These are phyloP conservation scores for Firmiana major DNA, from an alignment of 345 rosid species.

Conservation along the genomic window DNA sequence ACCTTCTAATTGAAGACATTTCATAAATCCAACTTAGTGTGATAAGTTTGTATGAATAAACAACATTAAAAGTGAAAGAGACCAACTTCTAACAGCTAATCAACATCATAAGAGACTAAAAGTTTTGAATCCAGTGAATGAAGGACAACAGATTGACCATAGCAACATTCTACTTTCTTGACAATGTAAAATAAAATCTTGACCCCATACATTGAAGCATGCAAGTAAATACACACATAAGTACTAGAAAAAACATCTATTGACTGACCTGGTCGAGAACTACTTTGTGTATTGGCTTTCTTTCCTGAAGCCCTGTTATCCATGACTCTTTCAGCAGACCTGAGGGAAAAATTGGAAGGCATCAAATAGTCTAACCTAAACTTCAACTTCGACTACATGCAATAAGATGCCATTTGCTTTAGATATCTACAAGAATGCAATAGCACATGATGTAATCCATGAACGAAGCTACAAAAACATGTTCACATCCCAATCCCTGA, in stretches of 20 bases:
- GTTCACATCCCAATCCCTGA: background rate
- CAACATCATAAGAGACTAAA: background rate
- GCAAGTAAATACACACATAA: background rate
- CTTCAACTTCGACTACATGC: background rate
- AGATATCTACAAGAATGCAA: background rate
- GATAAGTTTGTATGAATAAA: background rate
- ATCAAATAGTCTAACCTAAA: background rate
- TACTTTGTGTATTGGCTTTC: slow-evolving; percentile 51
- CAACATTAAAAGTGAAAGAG: background rate
- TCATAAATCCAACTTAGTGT: background rate
- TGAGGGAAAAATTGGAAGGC: slow-evolving; percentile 21
- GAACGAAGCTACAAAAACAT: background rate
- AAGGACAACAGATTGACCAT: background rate
- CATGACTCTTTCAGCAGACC: slow-evolving; percentile 63
- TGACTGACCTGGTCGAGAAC: slow-evolving; percentile 53
- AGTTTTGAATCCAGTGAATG: background rate
- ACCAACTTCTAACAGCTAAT: background rate
- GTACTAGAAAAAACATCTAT: slow-evolving; percentile 10
- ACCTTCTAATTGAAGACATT: background rate
- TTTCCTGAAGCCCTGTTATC: slow-evolving; percentile 62
- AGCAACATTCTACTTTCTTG: background rate
- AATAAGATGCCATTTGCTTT: background rate
- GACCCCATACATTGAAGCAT: background rate
- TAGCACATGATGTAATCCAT: background rate
- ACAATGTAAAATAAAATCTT: too few relatives aligned